Evolutionary conservation across 352 stramenopile species (phyloP), one percentile per base, ranked within the genome.

Genomic region (Pythium pyrilobum): DNA sequence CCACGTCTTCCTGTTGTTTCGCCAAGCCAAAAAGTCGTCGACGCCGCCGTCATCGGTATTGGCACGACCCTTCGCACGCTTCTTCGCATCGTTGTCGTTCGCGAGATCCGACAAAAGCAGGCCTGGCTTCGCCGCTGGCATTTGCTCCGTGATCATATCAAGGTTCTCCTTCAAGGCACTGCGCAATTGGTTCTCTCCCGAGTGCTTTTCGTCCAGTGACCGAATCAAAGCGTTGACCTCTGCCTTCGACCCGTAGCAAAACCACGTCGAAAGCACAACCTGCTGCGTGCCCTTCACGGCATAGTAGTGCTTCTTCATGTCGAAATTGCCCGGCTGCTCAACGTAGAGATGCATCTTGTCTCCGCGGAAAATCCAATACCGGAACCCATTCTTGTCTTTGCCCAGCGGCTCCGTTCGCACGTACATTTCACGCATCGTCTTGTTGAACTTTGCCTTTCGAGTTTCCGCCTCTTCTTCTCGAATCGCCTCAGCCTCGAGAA

Each of bases 351-450:
- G 69, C 32, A 68, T 60, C 10, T 68, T 54, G 37, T 95, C 85
- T 25, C 77, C 82, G 38, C 68, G 74, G 29, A 95, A 72, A 12
- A 87, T 61, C 85, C 85, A 95, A 56, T 93, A 93, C 15, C 72
- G 63, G 1, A 67, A 31, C 5, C 81, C 65, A 28, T 76, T 53
- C 24, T 74, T 70, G 32, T 95, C 85, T 16, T 79, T 73, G 4
- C 85, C 85, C 2, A 95, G 59, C 0, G 80, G 59, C 42, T 95
- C 81, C 0, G 82, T 86, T 16, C 85, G 85, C 16, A 95, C 68
- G 50, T 90, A 92, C 6, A 69, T 71, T 12, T 79, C 65, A 13
- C 80, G 77, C 33, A 93, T 69, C n/a, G 69, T 66, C 8, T 77
- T 67, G 32, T 64, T 77, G 28, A 77, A 81, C 44, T 84, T 80